phyloP scores from a whole-genome alignment of 106 monocot species.

The Dioscorea alata region DNA sequence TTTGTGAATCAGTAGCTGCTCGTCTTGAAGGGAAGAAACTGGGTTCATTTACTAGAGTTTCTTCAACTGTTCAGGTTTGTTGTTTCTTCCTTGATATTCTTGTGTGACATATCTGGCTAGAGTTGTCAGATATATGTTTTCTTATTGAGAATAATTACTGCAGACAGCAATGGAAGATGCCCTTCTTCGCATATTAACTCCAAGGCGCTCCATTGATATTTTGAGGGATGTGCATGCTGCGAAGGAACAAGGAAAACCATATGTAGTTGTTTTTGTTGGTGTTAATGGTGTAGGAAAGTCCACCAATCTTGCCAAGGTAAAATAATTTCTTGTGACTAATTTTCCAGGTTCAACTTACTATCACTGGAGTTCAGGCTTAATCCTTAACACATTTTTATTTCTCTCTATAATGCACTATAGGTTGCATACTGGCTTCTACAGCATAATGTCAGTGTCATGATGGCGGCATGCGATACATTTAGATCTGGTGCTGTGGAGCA shows the following conservation, averaged over 20 bases:
- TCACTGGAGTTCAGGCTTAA: background rate
- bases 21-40: conserved; percentile 97
- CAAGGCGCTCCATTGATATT: conserved; percentile 91
- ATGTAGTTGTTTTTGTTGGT: conserved; percentile 95
- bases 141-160: conserved; percentile 1
- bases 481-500: conserved; percentile 99
- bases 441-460: conserved; percentile 81
- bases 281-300: conserved; percentile 99
- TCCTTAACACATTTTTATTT: background rate
- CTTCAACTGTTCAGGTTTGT: conserved; percentile 91
- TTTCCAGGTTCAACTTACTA: background rate
- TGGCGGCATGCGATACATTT: conserved; percentile 98
- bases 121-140: no score
- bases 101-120: conserved; percentile 1
- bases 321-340: background rate
- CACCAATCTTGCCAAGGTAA: conserved; percentile 98
- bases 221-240: conserved; percentile 95
- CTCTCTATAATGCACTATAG: conserved; percentile 27
- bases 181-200: conserved; percentile 92
- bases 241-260: conserved; percentile 94
- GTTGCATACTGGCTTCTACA: conserved; percentile 98
- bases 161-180: conserved; percentile 99
- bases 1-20: conserved; percentile 95
- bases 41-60: conserved; percentile 93
- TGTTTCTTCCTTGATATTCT: background rate